Evolutionary conservation across 345 rosid species (phyloP).

Genomic region (Kernera saxatilis): DNA sequence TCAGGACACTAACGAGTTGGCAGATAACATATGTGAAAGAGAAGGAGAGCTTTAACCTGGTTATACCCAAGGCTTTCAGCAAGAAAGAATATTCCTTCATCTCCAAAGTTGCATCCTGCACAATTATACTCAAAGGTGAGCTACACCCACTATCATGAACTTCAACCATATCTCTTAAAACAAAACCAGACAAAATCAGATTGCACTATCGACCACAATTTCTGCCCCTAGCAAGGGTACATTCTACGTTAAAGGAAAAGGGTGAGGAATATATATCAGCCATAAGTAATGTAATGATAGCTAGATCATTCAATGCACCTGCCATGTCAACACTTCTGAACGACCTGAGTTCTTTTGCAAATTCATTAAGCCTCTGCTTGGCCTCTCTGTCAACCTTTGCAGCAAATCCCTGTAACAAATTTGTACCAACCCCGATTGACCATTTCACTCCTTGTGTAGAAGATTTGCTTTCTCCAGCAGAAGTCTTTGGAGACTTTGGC

Average conservation of each 20-base stretch:
- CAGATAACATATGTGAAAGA: not conserved
- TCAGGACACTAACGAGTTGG: not conserved
- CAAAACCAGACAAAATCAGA: not conserved
- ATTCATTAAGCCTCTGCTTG: constrained; percentile 78
- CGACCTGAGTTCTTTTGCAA: constrained; percentile 70
- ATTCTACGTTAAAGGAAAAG: not conserved
- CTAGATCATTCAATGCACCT: constrained; percentile 43
- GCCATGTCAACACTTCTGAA: constrained; percentile 89
- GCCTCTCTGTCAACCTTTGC: constrained; percentile 67
- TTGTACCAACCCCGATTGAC: constrained; percentile 73
- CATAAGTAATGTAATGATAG: not conserved
- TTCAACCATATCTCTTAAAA: not conserved
- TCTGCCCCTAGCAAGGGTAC: not conserved
- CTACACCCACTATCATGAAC: not conserved
- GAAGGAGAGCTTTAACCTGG: constrained; percentile 45
- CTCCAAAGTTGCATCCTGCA: constrained; percentile 89
- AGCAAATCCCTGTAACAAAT: constrained; percentile 57
- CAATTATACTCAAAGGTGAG: constrained; percentile 13
- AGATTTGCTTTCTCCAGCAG: constrained; percentile 40
- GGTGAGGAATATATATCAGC: not conserved
- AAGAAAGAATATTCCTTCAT: constrained; percentile 82
- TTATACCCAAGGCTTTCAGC: constrained; percentile 90
- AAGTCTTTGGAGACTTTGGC: constrained; percentile 43
- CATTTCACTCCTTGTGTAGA: constrained; percentile 58
- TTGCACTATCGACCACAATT: not conserved